Conservation (phyloP, 345 rosid genomes). For the Boechera divaricarpa region DNA sequence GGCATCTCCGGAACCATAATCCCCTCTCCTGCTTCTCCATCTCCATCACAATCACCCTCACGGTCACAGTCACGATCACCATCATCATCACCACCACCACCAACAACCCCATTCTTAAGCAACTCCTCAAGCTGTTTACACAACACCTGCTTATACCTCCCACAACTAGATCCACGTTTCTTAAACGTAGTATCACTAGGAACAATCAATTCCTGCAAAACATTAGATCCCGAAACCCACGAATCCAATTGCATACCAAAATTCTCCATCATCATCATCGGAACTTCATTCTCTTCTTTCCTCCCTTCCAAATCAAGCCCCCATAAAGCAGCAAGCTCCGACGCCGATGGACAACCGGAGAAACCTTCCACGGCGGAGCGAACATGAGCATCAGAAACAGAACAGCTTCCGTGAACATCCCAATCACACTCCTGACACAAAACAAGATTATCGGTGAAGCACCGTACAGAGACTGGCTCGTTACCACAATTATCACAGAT, state of each 20-base stretch:
- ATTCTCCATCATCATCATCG: constrained; percentile 39
- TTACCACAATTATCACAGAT: constrained; percentile 80
- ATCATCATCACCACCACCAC: constrained; percentile 18
- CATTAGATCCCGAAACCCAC: constrained; percentile 50
- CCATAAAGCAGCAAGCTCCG: constrained; percentile 67
- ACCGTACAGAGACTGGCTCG: constrained; percentile 71
- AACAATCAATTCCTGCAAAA: constrained; percentile 63
- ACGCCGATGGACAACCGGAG: constrained; percentile 69
- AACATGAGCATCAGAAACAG: constrained; percentile 68
- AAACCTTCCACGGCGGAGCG: constrained; percentile 66
- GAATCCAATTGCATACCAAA: constrained; percentile 52
- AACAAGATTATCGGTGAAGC: constrained; percentile 63
- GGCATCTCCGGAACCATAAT: constrained; percentile 49
- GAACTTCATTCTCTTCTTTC: constrained; percentile 24
- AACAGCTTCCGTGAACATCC: constrained; percentile 75
- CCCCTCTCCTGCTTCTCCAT: constrained; percentile 39
- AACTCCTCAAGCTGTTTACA: constrained; percentile 70
- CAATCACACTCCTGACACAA: constrained; percentile 75
- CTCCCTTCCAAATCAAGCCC: constrained; percentile 57
- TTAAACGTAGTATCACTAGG: constrained; percentile 51
- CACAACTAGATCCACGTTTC: constrained; percentile 51
- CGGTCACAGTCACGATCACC: not conserved
- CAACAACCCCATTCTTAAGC: constrained; percentile 51
- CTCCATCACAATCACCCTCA: not conserved
- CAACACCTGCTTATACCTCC: constrained; percentile 62